Percentiles rank a stretch among this genome's conserved stretches.
These are phyloP conservation scores for Blastomyces gilchristii DNA, from an alignment of 2,329 filamentous ascomycete species.

Conservation along the genomic window DNA sequence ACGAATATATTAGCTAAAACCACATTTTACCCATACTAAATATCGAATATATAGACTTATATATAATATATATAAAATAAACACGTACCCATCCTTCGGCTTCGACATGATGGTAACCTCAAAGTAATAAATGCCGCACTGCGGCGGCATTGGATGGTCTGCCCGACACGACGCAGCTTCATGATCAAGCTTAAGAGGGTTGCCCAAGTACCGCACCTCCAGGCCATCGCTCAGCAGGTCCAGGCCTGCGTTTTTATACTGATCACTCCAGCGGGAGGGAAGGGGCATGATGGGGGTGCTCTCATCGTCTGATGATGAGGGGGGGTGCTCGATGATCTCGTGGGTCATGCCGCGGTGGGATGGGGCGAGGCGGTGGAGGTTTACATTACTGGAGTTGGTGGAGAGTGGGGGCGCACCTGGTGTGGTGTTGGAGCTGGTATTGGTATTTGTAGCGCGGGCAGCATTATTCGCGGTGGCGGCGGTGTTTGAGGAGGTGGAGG, in stretches of 20 bases:
- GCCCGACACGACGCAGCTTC: constrained; percentile 76
- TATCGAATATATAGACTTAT: neutral
- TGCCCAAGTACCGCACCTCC: constrained; percentile 55
- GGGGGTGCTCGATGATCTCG: constrained; percentile 70
- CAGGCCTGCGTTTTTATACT: constrained; percentile 62
- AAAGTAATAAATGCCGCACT: constrained; percentile 92
- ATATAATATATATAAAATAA: neutral
- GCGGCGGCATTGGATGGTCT: constrained; percentile 74
- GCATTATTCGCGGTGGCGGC: constrained; percentile 15
- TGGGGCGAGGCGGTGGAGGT: constrained; percentile 49
- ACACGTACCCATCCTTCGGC: constrained; percentile 54
- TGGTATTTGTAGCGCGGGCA: neutral
- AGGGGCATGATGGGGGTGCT: constrained; percentile 56
- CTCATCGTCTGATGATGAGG: constrained; percentile 43
- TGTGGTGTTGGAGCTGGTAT: neutral
- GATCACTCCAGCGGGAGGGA: constrained; percentile 71
- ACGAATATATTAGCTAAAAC: constrained; percentile 15
- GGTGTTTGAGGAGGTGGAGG: constrained; percentile 24
- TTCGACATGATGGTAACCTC: constrained; percentile 60
- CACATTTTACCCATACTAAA: constrained; percentile 5
- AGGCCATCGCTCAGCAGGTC: constrained; percentile 65
- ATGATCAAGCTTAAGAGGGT: constrained; percentile 50
- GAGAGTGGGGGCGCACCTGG: constrained; percentile 28
- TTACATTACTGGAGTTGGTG: constrained; percentile 48
- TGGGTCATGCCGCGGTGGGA: constrained; percentile 69